Evolutionary conservation across 805 yeast genomes (phyloP).

Genomic region (Candida odintsovae): DNA sequence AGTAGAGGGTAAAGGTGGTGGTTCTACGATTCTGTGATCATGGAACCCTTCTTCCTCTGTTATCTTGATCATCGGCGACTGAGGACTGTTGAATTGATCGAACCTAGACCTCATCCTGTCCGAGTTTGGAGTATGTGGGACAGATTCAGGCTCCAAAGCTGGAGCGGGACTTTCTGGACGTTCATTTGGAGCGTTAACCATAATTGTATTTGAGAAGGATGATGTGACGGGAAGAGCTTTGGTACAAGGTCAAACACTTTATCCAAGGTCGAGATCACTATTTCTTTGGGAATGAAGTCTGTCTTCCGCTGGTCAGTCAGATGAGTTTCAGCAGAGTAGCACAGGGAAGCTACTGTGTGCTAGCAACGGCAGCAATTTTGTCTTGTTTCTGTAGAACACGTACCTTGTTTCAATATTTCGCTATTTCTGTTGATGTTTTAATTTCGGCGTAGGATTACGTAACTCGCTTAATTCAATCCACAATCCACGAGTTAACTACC

Average conservation of each 20-base stretch:
- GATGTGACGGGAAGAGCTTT: not conserved
- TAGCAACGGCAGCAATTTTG: too few relatives aligned
- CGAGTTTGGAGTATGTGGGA: constrained; percentile 17
- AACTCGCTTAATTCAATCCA: too few relatives aligned
- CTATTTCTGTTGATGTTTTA: too few relatives aligned
- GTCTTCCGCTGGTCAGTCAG: too few relatives aligned
- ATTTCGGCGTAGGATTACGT: too few relatives aligned
- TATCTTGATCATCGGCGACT: constrained; percentile 25
- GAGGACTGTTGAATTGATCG: constrained; percentile 20
- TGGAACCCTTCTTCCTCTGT: constrained; percentile 16
- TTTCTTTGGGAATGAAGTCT: too few relatives aligned
- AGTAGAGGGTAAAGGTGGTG: constrained; percentile 14
- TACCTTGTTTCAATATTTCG: too few relatives aligned
- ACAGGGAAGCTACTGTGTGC: too few relatives aligned
- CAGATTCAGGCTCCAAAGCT: not conserved
- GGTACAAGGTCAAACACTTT: not conserved
- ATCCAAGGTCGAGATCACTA: too few relatives aligned
- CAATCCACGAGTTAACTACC: too few relatives aligned
- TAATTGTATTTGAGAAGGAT: not conserved
- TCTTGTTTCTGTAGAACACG: too few relatives aligned
- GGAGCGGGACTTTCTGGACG: not conserved
- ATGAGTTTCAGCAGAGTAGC: too few relatives aligned
- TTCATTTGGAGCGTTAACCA: not conserved
- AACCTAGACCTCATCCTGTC: constrained; percentile 13
- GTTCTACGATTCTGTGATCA: constrained; percentile 6